Percentiles rank a stretch among this genome's conserved stretches.
These are phyloP conservation scores for Cerrena zonata DNA, from an alignment of 1,284 basidiomycete genomes.

Conservation along the genomic window DNA sequence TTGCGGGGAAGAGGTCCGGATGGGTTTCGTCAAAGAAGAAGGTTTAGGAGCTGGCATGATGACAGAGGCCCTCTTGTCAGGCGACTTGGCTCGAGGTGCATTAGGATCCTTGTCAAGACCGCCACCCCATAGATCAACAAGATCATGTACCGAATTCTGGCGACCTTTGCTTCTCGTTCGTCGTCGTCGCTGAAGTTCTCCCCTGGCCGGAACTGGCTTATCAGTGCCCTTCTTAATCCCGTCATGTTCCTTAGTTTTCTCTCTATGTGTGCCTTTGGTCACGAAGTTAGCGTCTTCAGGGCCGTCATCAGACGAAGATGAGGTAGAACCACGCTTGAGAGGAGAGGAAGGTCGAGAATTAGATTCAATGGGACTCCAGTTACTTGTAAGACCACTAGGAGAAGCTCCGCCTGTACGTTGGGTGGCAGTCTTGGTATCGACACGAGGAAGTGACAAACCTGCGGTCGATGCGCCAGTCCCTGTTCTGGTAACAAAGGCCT, in stretches of 20 bases:
- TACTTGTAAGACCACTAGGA: conserved; percentile 27
- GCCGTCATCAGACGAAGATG: conserved; percentile 30
- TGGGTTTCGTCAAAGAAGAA: conserved; percentile 16
- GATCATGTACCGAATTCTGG: conserved; percentile 74
- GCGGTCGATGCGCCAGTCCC: conserved; percentile 14
- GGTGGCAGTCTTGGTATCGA: conserved; percentile 15
- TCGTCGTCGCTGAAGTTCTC: conserved; percentile 4
- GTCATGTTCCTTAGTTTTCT: conserved; percentile 4
- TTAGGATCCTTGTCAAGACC: conserved; percentile 28
- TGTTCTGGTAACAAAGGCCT: conserved; percentile 20
- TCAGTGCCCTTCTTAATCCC: background rate
- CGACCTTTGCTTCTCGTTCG: conserved; percentile 38
- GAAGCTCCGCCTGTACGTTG: conserved; percentile 15
- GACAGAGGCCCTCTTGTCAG: conserved; percentile 23
- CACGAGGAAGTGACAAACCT: conserved; percentile 17
- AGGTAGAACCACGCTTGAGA: conserved; percentile 15
- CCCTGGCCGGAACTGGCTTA: background rate
- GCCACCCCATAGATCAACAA: conserved; percentile 72
- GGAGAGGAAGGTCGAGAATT: conserved; percentile 9
- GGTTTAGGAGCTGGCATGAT: conserved; percentile 17
- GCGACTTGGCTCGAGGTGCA: conserved; percentile 13
- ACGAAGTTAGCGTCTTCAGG: conserved; percentile 31
- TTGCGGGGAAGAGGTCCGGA: conserved; percentile 15
- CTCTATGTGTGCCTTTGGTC: conserved; percentile 8
- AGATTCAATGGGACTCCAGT: conserved; percentile 29